Percentiles rank a stretch among this genome's conserved stretches.
Evolutionary conservation across 805 yeast genomes (phyloP).

Genomic region (Wickerhamomyces hampshirensis): DNA sequence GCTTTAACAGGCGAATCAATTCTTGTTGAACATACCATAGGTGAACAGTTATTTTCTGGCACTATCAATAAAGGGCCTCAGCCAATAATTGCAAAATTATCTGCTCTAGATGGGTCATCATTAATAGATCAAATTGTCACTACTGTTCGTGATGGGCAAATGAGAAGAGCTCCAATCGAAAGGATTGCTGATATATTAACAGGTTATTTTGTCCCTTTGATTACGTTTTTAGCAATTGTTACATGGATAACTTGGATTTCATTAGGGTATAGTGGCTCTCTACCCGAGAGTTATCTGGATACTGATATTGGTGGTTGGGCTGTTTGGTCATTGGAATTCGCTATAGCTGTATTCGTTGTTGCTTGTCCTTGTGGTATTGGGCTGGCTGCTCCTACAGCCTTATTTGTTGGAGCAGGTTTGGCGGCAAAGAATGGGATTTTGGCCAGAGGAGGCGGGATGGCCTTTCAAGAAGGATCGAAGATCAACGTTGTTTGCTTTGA

Average conservation of each 20-base stretch:
- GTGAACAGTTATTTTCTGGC: conserved; percentile 71
- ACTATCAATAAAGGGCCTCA: conserved; percentile 59
- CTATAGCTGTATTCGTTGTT: conserved; percentile 74
- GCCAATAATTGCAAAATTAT: conserved; percentile 49
- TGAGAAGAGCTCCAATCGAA: conserved; percentile 70
- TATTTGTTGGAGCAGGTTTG: conserved; percentile 73
- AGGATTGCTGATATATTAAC: conserved; percentile 64
- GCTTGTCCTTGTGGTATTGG: conserved; percentile 89
- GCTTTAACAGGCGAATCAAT: conserved; percentile 59
- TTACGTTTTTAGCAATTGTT: conserved; percentile 50
- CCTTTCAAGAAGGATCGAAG: conserved; percentile 71
- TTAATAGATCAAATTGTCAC: conserved; percentile 64
- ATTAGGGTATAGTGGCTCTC: conserved; percentile 47
- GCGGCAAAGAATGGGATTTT: conserved; percentile 75
- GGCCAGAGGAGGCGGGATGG: conserved; percentile 78
- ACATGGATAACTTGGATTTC: conserved; percentile 70
- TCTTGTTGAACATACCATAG: conserved; percentile 51
- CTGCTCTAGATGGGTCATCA: conserved; percentile 58
- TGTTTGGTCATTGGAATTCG: conserved; percentile 72
- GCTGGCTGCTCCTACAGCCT: conserved; percentile 79
- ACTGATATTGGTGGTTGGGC: conserved; percentile 70
- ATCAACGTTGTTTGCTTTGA: conserved; percentile 67
- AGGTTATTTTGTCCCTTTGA: conserved; percentile 68
- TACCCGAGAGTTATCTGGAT: conserved; percentile 55
- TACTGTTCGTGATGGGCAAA: conserved; percentile 69